Conservation (phyloP, 768 basidiomycete genomes). For the Auriscalpium microsporum region DNA sequence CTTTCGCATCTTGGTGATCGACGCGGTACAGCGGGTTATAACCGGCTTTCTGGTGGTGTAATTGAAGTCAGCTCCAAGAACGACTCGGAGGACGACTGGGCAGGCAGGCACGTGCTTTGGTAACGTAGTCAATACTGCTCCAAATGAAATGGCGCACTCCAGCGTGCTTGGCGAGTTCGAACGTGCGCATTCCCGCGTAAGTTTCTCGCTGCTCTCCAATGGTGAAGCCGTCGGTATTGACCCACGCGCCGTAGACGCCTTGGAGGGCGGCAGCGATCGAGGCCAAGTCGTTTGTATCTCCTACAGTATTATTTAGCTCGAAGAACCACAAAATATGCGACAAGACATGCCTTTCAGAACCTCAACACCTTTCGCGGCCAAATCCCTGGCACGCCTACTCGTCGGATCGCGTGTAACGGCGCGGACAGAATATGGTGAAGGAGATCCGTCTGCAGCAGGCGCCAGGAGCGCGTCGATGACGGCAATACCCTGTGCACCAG, state of each 20-base stretch:
- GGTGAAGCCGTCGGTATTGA: conserved; percentile 28
- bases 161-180: conserved; percentile 29
- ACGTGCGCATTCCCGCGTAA: conserved; percentile 32
- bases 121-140: conserved; percentile 31
- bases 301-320: background rate
- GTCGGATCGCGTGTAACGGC: conserved; percentile 30
- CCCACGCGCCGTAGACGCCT: conserved; percentile 27
- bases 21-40: conserved; percentile 24
- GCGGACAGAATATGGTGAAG: conserved; percentile 33
- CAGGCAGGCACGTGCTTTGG: conserved; percentile 22
- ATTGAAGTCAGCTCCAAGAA: background rate
- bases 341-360: conserved; percentile 23
- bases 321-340: background rate
- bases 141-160: conserved; percentile 30
- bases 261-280: background rate
- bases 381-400: conserved; percentile 24
- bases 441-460: conserved; percentile 23
- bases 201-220: conserved; percentile 34
- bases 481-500: conserved; percentile 34
- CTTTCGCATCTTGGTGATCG: conserved; percentile 33
- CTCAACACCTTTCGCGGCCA: conserved; percentile 28
- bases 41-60: conserved; percentile 13
- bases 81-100: too few species aligned
- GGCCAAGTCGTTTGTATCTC: conserved; percentile 1
- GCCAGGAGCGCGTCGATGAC: conserved; percentile 29